Conservation (phyloP, 23 red algal genomes). For the Gracilaria domingensis region DNA sequence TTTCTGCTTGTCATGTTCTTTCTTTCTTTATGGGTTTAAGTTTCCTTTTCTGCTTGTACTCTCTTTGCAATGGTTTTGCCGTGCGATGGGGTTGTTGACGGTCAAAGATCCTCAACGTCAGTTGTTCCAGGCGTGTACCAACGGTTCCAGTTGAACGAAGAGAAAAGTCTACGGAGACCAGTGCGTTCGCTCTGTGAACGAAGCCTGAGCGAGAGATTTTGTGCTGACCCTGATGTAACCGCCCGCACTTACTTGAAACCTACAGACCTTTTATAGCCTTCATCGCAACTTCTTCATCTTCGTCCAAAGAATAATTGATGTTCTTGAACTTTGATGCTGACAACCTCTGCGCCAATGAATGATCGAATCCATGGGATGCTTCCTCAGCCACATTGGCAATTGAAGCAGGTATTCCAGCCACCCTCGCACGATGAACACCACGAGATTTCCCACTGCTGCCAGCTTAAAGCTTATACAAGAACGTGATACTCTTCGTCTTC, state of each 20-base stretch:
- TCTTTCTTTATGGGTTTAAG: too few relatives aligned
- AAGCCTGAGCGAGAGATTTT: background rate
- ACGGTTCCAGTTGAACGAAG: too few relatives aligned
- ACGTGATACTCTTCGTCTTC: conserved; percentile 82
- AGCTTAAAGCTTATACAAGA: conserved; percentile 78
- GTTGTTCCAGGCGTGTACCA: too few relatives aligned
- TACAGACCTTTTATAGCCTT: background rate
- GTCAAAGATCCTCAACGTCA: too few relatives aligned
- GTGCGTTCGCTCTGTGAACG: background rate
- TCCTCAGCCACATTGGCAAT: conserved; percentile 73
- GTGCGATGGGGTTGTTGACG: too few relatives aligned
- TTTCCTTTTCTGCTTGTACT: too few relatives aligned
- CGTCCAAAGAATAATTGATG: background rate
- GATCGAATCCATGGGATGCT: conserved; percentile 49
- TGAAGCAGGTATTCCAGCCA: conserved; percentile 72
- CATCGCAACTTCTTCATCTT: background rate
- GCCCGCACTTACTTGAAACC: background rate
- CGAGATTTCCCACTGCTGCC: conserved; percentile 67
- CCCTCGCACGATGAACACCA: conserved; percentile 90
- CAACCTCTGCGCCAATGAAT: conserved; percentile 34
- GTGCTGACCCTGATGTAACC: background rate
- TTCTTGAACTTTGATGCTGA: conserved; percentile 7
- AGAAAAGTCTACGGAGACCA: too few relatives aligned
- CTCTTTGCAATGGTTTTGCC: too few relatives aligned
- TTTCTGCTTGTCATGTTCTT: too few relatives aligned